Base-by-base conservation (phyloP, 352 stramenopile species). In the Phytopythium litorale region DNA sequence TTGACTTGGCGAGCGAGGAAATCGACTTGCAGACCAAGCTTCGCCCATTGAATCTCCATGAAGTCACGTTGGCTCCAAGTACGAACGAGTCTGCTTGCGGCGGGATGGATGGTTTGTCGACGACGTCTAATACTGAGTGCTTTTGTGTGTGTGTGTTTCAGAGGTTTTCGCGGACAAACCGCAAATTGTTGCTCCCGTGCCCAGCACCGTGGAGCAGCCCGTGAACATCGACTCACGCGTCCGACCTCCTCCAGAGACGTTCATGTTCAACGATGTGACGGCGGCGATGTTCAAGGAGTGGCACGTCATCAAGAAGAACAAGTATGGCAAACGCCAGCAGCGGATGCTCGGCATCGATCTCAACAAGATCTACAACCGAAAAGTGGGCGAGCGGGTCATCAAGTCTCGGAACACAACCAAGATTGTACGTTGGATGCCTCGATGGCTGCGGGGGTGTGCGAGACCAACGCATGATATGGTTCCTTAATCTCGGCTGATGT, bases 191-290 rank as follows among this genome's bases (percentile, higher is more conserved):
- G 79, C 87, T 23, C 82, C 76, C 2, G 81, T 88, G 54, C 80
- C 83, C 1, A 85, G 81, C 12, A 66, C 79, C 0, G 79, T 90
- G 45, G 84, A 93, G 32, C 79, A 93, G 56, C 76, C 79, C 7
- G 67, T 74, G 19, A 88, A 83, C 57, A 55, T 90, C 52, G 79
- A 92, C 57, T 85, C 76, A 37, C 82, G 85, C 35, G 70, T 76
- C 15, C 87, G 87, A 23, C 87, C 87, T 13, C 84, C 83, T 33
- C 87, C 87, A 1, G 84, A 93, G 62, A 96, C 87, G 37, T 96
- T 96, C 68, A 96, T 96, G 87, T 96, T 94, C 60, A 96, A 96
- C 71, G 87, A 96, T 67, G 85, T 96, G 56, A 96, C 85, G 23
- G 87, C 85, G 3, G 87, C 81, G 7, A 94, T 94, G 84, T 96